These are phyloP conservation scores for Clarireedia hainanense DNA, from an alignment of 2,329 filamentous ascomycete genomes.

Conservation along the genomic window DNA sequence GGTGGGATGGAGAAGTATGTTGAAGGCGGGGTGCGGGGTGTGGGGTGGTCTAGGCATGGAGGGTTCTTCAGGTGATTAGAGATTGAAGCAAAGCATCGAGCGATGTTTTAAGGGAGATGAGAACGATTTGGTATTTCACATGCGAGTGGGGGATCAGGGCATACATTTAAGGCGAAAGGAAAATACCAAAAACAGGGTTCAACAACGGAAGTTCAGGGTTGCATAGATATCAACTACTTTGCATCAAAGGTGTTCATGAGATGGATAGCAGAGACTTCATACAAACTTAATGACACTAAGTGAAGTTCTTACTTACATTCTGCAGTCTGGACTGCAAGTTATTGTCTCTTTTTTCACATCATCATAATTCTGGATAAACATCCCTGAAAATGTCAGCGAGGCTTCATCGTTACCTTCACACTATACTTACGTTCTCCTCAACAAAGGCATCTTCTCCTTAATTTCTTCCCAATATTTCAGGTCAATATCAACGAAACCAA, in stretches of 20 bases:
- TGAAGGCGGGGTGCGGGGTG: not conserved
- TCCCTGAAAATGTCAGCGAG: constrained; percentile 15
- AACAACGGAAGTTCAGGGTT: constrained; percentile 19
- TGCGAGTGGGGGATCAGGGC: constrained; percentile 1
- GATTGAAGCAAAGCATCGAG: not conserved
- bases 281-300: not conserved
- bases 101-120: not conserved
- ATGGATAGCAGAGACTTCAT: constrained; percentile 1
- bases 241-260: constrained; percentile 18
- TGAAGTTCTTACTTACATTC: not conserved
- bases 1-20: not conserved
- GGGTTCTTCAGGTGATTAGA: not conserved
- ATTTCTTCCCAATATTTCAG: constrained; percentile 42
- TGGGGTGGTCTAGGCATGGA: not conserved
- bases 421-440: constrained; percentile 36
- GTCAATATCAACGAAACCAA: constrained; percentile 45
- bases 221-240: constrained; percentile 27
- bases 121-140: not conserved
- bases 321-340: not conserved
- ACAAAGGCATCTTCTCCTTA: constrained; percentile 47
- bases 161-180: not conserved
- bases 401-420: not conserved
- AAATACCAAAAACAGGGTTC: constrained; percentile 17
- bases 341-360: not conserved
- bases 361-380: constrained; percentile 14